Conservation (phyloP, 2,329 filamentous ascomycete genomes). For the Fusarium sterilihyphosum region DNA sequence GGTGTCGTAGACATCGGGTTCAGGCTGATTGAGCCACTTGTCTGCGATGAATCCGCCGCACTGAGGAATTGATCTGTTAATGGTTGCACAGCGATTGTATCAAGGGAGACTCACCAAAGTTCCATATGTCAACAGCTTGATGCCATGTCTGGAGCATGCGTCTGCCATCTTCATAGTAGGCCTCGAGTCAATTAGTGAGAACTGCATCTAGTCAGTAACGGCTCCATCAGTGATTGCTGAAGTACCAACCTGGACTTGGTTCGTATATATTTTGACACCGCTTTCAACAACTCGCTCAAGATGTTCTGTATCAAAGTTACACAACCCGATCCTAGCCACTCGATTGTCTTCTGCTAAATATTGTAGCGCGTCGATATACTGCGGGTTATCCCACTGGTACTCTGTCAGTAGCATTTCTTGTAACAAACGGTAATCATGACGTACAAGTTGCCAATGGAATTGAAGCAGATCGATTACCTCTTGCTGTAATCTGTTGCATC, state of each 20-base stretch:
- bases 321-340: rapidly evolving
- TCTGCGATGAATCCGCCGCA: neutral
- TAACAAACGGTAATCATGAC: no score
- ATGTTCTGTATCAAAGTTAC: neutral
- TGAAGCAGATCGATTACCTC: neutral
- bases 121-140: neutral
- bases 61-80: neutral
- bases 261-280: neutral
- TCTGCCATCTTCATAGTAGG: neutral
- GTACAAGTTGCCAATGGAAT: neutral
- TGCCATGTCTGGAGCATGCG: neutral
- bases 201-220: neutral
- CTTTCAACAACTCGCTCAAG: neutral
- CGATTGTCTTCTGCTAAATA: neutral
- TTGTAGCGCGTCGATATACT: neutral
- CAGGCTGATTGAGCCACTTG: neutral
- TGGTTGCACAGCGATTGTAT: rapidly evolving
- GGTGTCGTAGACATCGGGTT: neutral
- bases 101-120: neutral
- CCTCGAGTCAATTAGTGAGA: neutral
- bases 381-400: neutral
- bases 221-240: rapidly evolving
- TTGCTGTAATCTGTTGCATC: neutral
- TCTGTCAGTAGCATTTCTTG: no score
- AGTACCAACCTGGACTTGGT: neutral